Conservation (phyloP, 2,329 filamentous ascomycete species). For the Coniella lustricola region DNA sequence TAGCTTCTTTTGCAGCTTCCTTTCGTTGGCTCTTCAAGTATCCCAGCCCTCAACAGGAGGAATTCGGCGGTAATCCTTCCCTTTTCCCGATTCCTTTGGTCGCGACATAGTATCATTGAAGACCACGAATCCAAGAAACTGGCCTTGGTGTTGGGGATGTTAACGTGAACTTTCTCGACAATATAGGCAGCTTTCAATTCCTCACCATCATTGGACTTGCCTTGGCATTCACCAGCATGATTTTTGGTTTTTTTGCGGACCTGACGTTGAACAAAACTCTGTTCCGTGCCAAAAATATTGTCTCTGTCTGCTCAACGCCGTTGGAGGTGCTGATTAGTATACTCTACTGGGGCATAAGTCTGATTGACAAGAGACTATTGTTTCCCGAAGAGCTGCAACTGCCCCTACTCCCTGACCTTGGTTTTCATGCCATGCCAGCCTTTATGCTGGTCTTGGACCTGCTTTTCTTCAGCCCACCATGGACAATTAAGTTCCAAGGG, state of each 20-base stretch:
- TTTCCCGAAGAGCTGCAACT: slow-evolving; percentile 50
- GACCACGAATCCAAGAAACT: neutral
- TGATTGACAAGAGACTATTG: slow-evolving; percentile 46
- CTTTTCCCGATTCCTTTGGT: neutral
- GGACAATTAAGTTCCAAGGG: slow-evolving; percentile 55
- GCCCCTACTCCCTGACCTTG: slow-evolving; percentile 51
- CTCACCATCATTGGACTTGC: slow-evolving; percentile 67
- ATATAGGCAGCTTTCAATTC: slow-evolving; percentile 47
- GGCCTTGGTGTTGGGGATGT: no score
- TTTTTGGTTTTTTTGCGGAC: slow-evolving; percentile 56
- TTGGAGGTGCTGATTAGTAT: slow-evolving; percentile 64
- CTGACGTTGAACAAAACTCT: slow-evolving; percentile 49
- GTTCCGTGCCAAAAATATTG: slow-evolving; percentile 60
- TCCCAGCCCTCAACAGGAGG: slow-evolving; percentile 45
- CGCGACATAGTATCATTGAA: neutral
- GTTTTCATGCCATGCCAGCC: slow-evolving; percentile 58
- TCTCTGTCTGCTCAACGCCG: slow-evolving; percentile 60
- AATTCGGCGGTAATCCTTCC: slow-evolving; percentile 53
- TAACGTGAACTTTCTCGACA: neutral
- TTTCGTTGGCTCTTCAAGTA: slow-evolving; percentile 45
- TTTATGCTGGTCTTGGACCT: slow-evolving; percentile 59
- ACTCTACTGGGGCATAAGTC: slow-evolving; percentile 64
- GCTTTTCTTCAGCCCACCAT: slow-evolving; percentile 64
- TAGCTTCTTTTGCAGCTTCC: slow-evolving; percentile 44
- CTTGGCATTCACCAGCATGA: slow-evolving; percentile 54